Conservation (phyloP, 2,329 filamentous ascomycete species). For the Phoma herbarum region DNA sequence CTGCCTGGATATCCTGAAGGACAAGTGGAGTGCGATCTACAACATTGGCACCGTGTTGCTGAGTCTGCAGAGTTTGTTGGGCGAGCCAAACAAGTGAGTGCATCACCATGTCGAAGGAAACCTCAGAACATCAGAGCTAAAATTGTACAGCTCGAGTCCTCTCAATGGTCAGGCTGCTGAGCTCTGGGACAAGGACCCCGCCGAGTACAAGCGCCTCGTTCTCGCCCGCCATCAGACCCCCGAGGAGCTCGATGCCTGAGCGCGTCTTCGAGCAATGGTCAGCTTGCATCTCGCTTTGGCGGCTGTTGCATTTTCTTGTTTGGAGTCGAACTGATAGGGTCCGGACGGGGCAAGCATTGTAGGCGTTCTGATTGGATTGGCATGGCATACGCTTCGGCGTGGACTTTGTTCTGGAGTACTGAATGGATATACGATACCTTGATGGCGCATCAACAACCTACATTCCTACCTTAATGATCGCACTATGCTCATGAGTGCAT, state of each 20-base stretch:
- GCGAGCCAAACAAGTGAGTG: constrained; percentile 96
- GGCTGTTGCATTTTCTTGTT: background rate
- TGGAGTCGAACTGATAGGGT: constrained; percentile 4
- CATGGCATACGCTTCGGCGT: constrained; percentile 3
- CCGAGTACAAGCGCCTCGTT: constrained; percentile 84
- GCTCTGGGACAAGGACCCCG: constrained; percentile 88
- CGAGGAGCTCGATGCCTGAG: constrained; percentile 51
- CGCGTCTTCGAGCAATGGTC: background rate
- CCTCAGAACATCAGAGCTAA: too few species aligned
- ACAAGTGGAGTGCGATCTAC: constrained; percentile 98
- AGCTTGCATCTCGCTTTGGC: constrained; percentile 1
- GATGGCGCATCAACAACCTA: constrained; percentile 10
- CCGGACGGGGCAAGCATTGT: constrained; percentile 16
- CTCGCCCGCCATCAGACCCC: constrained; percentile 66
- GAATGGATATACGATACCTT: constrained; percentile 20
- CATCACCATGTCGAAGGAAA: background rate
- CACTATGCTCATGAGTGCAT: constrained; percentile 1
- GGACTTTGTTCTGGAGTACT: constrained; percentile 17
- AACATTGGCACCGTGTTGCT: constrained; percentile 93
- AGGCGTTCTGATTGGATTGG: constrained; percentile 15
- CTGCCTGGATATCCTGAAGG: constrained; percentile 97
- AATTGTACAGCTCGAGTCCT: constrained; percentile 75
- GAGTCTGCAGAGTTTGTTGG: constrained; percentile 92
- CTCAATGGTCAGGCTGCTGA: constrained; percentile 96
- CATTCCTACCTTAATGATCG: constrained; percentile 1